Evolutionary conservation across 23 red algal species (phyloP), one percentile per base, ranked within the genome.

Genomic region (Rhodosorus marinus): DNA sequence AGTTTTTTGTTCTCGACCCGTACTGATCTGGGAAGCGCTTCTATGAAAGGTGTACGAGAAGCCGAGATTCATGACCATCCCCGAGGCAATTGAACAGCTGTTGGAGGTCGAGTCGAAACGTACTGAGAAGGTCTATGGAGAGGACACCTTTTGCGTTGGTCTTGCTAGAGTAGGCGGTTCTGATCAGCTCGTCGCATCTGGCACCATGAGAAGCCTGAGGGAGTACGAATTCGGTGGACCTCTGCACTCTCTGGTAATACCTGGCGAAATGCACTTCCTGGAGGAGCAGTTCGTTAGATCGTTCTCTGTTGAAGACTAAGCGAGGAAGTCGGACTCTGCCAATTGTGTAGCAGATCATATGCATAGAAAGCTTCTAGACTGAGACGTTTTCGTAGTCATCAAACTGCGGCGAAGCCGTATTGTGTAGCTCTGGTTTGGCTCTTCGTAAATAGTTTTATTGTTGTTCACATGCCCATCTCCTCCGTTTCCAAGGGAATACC

Each of bases 171-270:
- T 84, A 17, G 90, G 90, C 11, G 79, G 86, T 49, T 15, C 20
- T 26, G 54, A 71, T 21, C 73, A 98, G 56, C 26, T 73, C 9
- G 70, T 98, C 47, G 30, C 32, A 23, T 69, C 65, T 24, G 90
- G 71, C 8, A 38, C 72, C 15, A 52, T 98, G 32, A 24, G 29
- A 6, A 21, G 75, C 23, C 51, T 98, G 20, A 19, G 23, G 11
- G n/a, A 23, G 5, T 31, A 36, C 5, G 69, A 80, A 19, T 71
- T 98, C 25, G 90, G 90, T 7, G 47, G 72, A 0, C 90, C 90
- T 23, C 66, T 83, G n/a, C 90, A 98, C 34, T 85, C 90, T 14
- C 77, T 98, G 24, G 57, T 98, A 25, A 85, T 98, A 41, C 90
- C 90, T 5, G 90, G 68, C 25, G 45, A 38, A 8, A 61, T 75